Base-by-base conservation (phyloP, 768 basidiomycete genomes). In the Lenzites betulinus region DNA sequence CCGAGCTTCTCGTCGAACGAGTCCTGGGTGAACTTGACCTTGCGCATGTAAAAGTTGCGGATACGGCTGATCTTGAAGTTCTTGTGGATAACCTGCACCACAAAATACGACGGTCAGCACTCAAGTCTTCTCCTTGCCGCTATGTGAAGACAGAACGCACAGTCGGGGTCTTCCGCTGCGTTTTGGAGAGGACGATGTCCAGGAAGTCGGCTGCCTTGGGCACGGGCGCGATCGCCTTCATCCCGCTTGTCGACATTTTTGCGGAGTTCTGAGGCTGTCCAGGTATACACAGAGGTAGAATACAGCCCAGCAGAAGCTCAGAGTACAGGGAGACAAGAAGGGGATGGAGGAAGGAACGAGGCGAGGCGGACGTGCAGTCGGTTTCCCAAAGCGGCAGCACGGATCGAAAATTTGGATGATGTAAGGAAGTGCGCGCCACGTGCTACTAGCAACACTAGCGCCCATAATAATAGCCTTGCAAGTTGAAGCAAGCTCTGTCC, bases 51-150 rank as follows among this genome's bases (percentile, higher is more conserved):
- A 71, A 94, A 94, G 69, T 94, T 93, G 63, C 96, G 86, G 77
- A 98, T 98, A 67, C 96, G 90, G 66, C 93, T 95, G 75, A 99
- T 99, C 81, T 99, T 98, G 82, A 97, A 98, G 81, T 98, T 98
- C 82, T 97, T 98, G 77, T 98, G 97, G 73, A 98, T 98, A 66
- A 95, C 94, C 92, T 93, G 64, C 39, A 54, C 15, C 3, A 13
- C 20, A 57, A 16, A 20, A 48, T 16, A 36, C 42, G 7, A 3
- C 16, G 13, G 48, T 50, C 25, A 38, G 38, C 36, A 28, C n/a
- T 7, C 12, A 46, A 15, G 41, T 15, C 28, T 12, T 11, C 22
- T 4, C 30, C 36, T 28, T 1, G 7, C 5, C 35, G 3, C n/a
- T 23, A 6, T 18, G 26, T 26, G 50, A 55, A 41, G 26, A 16